Conservation (phyloP, 2,329 filamentous ascomycete genomes). For the Huntiella abstrusa region DNA sequence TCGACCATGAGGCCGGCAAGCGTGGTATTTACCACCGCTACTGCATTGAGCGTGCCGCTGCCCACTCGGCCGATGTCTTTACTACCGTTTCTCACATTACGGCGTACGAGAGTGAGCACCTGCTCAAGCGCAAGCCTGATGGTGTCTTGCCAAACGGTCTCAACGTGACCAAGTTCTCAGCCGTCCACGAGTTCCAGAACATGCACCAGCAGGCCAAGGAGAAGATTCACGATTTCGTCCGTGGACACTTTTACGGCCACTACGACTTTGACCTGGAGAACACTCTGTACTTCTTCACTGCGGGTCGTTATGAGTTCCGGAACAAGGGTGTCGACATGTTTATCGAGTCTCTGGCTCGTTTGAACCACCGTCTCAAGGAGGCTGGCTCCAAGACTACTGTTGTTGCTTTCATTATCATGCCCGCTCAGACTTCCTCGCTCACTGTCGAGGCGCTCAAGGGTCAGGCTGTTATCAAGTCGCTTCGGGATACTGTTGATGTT, state of each 20-base stretch:
- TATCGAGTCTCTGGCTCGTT: constrained; percentile 81
- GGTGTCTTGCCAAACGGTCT: constrained; percentile 90
- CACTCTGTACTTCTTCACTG: constrained; percentile 93
- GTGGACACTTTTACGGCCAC: constrained; percentile 95
- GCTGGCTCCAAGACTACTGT: constrained; percentile 79
- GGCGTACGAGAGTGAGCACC: constrained; percentile 91
- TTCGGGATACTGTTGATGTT: constrained; percentile 79
- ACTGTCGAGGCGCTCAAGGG: constrained; percentile 93
- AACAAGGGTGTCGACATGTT: constrained; percentile 99
- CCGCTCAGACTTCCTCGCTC: constrained; percentile 82
- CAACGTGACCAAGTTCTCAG: constrained; percentile 96
- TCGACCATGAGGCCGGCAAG: constrained; percentile 91
- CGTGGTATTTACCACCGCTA: constrained; percentile 97
- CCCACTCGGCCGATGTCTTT: constrained; percentile 88
- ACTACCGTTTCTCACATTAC: constrained; percentile 98
- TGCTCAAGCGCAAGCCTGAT: constrained; percentile 93
- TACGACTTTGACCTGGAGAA: constrained; percentile 95
- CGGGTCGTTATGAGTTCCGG: constrained; percentile 89
- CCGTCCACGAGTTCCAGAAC: constrained; percentile 98
- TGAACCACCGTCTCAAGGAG: constrained; percentile 83
- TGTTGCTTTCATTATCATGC: constrained; percentile 97
- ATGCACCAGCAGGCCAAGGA: constrained; percentile 90
- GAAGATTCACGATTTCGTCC: constrained; percentile 95
- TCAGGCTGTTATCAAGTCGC: constrained; percentile 90
- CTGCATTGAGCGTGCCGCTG: constrained; percentile 87